Evolutionary conservation across 2,329 filamentous ascomycete genomes (phyloP), one percentile per base, ranked within the genome.

Genomic region (Xylariaceae sp.): DNA sequence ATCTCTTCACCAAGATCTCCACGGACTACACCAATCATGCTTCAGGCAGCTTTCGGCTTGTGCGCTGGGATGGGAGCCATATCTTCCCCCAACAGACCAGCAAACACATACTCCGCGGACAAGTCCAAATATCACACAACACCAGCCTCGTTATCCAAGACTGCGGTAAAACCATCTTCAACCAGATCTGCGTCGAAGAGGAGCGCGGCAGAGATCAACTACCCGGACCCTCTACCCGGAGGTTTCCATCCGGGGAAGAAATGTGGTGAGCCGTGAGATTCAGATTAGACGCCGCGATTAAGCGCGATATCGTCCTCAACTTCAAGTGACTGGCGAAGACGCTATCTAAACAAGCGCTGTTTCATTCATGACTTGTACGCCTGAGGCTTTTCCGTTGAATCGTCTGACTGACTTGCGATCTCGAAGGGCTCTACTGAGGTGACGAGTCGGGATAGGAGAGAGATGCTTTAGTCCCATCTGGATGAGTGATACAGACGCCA

Each of bases 201-300:
- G 30, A 60, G 37, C 3, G 54, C 51, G 48, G 56, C 60, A 4
- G 65, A 68, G 17, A 59, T 69, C 56, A 69, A 65, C 56, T 71
- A 70, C 45, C 67, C 64, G 17, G 68, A 71, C 45, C 58, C 62
- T 42, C 59, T 70, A 4, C 68, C 68, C 1, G 63, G 65, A 0
- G 68, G 67, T 2, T 71, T 71, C n/a, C 66, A 67, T 18, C 63
- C 65, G 11, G 67, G 69, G 11, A 71, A 69, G 59, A 71, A 68
- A 56, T 61, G 47, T 11, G 44, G 62, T 59, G 56, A 61, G 59
- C 54, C 48, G 54, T 39, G 35, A 13, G 37, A 42, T 42, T 37
- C 51, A 15, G 39, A 30, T 37, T 45, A 11, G 39, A 30, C 42
- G 11, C 35, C 35, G 15, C 50, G 4, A 3, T 30, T 11, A 44